Evolutionary conservation across 1,139 yeast species (phyloP).

Genomic region (Geotrichum europaeum): DNA sequence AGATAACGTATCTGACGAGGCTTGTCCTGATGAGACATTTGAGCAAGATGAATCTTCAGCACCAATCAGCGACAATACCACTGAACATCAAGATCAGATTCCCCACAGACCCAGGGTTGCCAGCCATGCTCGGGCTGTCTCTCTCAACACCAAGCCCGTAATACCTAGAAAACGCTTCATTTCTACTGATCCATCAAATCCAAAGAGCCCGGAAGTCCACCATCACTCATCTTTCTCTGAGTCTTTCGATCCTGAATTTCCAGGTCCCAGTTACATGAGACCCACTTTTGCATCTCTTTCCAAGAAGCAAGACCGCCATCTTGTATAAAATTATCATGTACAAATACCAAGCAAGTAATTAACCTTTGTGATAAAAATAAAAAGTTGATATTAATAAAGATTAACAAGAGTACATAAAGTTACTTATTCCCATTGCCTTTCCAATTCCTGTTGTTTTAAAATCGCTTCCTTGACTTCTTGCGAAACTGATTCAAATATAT

Average conservation of each 20-base stretch:
- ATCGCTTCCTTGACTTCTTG: slow-evolving; percentile 59
- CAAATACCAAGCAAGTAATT: background rate
- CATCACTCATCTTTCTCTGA: background rate
- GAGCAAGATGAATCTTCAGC: background rate
- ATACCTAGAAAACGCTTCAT: background rate
- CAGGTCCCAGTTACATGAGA: slow-evolving; percentile 12
- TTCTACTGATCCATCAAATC: background rate
- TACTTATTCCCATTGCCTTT: slow-evolving; percentile 1
- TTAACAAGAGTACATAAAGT: background rate
- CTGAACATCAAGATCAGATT: background rate
- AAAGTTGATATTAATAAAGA: background rate
- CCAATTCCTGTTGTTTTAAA: slow-evolving; percentile 41
- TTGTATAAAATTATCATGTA: background rate
- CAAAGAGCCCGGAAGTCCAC: background rate
- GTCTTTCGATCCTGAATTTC: background rate
- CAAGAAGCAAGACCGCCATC: slow-evolving; percentile 5
- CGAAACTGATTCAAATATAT: slow-evolving; percentile 43
- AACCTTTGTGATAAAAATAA: background rate
- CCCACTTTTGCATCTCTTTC: slow-evolving; percentile 14
- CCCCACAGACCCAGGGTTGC: background rate
- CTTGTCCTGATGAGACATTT: background rate
- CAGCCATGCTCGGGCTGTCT: background rate
- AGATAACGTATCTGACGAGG: background rate
- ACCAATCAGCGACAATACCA: background rate
- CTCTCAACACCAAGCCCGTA: background rate